phyloP scores from a whole-genome alignment of 2,329 filamentous ascomycete genomes.

The Aspergillus clavatus region DNA sequence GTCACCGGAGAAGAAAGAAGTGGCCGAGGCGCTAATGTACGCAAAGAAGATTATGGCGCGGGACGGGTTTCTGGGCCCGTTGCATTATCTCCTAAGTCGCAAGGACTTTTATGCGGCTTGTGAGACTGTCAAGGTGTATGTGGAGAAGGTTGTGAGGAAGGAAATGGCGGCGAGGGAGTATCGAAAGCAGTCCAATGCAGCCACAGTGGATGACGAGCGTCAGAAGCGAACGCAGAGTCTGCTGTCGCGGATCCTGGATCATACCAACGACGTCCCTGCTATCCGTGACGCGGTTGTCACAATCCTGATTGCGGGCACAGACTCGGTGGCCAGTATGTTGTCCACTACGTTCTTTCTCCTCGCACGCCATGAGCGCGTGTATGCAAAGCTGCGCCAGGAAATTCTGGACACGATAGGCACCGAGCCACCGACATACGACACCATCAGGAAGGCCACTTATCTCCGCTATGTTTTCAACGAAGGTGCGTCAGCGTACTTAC shows the following conservation, averaged over 20 bases:
- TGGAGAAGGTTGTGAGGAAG: not conserved
- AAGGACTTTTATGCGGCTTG: not conserved
- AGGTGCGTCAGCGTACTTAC: not conserved
- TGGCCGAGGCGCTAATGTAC: not conserved
- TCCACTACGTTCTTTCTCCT: conserved; percentile 12
- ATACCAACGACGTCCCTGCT: not conserved
- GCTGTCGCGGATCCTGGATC: not conserved
- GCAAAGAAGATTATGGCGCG: conserved; percentile 7
- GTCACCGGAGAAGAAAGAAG: conserved; percentile 1
- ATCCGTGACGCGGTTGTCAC: not conserved
- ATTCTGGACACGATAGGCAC: conserved; percentile 4
- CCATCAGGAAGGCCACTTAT: conserved; percentile 2
- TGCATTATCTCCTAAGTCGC: conserved; percentile 1
- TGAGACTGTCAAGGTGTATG: not conserved
- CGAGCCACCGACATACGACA: conserved; percentile 3
- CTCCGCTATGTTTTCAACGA: conserved; percentile 10
- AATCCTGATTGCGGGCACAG: not conserved
- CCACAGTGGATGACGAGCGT: not conserved
- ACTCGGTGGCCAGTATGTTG: conserved; percentile 8
- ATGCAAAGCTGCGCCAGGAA: conserved; percentile 1
- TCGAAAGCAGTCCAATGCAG: not conserved
- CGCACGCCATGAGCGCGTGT: conserved; percentile 3
- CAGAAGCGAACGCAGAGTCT: not conserved
- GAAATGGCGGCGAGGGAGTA: not conserved
- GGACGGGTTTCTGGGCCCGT: conserved; percentile 8